These are phyloP conservation scores for Nephelium lappaceum DNA, from an alignment of 345 rosid species.

Conservation along the genomic window DNA sequence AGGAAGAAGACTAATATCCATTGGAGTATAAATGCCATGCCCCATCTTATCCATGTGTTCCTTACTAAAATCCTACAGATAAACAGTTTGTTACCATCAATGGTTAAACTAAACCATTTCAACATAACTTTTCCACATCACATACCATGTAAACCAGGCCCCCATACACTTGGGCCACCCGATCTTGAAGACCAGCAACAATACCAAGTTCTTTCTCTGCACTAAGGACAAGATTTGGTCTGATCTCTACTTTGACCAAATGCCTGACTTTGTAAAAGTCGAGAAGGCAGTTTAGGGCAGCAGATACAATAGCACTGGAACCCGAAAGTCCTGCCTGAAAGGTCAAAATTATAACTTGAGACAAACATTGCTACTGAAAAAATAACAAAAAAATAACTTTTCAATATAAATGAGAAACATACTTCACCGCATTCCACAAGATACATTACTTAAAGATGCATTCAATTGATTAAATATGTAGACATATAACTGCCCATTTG, in stretches of 20 bases:
- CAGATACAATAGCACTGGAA: slow-evolving; percentile 95
- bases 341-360: slow-evolving; percentile 26
- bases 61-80: slow-evolving; percentile 72
- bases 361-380: neutral
- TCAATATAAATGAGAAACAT: neutral
- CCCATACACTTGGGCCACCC: slow-evolving; percentile 94
- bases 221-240: slow-evolving; percentile 72
- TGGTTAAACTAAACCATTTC: neutral
- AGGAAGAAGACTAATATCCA: slow-evolving; percentile 84
- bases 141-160: slow-evolving; percentile 95
- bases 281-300: slow-evolving; percentile 87
- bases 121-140: slow-evolving; percentile 5
- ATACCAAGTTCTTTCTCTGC: slow-evolving; percentile 93
- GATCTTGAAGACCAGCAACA: slow-evolving; percentile 97
- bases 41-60: slow-evolving; percentile 82
- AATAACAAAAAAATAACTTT: neutral
- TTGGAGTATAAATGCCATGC: slow-evolving; percentile 77
- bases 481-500: neutral
- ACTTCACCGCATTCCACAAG: neutral
- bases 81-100: neutral
- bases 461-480: neutral
- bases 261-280: slow-evolving; percentile 87
- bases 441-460: neutral
- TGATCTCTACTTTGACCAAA: slow-evolving; percentile 64
- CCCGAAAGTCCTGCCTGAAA: slow-evolving; percentile 97